Evolutionary conservation across 2,329 filamentous ascomycete species (phyloP), one percentile per base, ranked within the genome.

Genomic region (Beauveria sp.): DNA sequence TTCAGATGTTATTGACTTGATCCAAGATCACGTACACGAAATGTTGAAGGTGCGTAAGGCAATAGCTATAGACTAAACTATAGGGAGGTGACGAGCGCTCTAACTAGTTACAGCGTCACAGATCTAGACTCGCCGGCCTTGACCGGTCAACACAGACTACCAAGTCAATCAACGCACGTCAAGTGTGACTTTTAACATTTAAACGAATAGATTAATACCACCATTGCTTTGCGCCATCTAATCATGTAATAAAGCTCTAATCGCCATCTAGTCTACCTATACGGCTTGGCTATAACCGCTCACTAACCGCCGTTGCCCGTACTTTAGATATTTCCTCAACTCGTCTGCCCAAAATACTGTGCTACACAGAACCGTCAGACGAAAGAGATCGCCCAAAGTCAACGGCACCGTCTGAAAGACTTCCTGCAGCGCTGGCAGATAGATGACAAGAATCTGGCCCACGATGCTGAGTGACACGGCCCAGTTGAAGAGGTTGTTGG

Each of bases 261-360:
- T 43, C 53, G 52, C 46, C 40, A 49, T 56, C 42, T 16, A 30
- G 20, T 46, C 20, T 52, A 55, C 71, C 67, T 78, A 88, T 65
- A 88, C 86, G 67, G 82, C 81, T 71, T 86, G 83, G 70, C 86
- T 89, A 70, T 89, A 90, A 59, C 84, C 83, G 63, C 73, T 75
- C n/a, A 79, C 79, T 63, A 84, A 73, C 69, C 82, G 80, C 73
- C 81, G 78, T 69, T 78, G 78, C 55, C 85, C 80, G 67, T 85
- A 83, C 69, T 80, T 82, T 69, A 82, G 83, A 78, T 88, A 96
- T 77, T 99, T 99, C 71, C 95, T 83, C 49, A 81, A 81, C 77
- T 99, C 95, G 74, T 99, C 95, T 14, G 87, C 92, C 91, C 91
- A 98, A 74, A 99, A 96, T 30, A 99, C 95, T 56, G 84, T 86